phyloP scores from a whole-genome alignment of 1,284 basidiomycete genomes.

The Filobasidium uniguttulatum region DNA sequence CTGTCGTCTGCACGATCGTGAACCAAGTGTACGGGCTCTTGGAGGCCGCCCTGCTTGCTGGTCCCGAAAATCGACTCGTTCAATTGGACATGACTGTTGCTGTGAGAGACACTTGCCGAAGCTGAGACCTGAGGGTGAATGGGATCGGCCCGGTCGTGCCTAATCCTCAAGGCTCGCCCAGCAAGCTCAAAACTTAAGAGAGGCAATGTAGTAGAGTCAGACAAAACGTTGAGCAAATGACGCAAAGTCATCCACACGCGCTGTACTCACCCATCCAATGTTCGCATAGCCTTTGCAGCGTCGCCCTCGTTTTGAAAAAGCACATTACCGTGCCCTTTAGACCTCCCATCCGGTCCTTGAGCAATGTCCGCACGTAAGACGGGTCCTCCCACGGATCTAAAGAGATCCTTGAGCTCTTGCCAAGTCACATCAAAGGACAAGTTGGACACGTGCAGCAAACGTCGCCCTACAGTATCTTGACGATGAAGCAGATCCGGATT shows the following conservation, averaged over 20 bases:
- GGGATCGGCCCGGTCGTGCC: slow-evolving; percentile 25
- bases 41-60: not conserved
- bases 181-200: slow-evolving; percentile 32
- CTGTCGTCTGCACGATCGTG: too few relatives aligned
- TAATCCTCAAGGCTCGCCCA: slow-evolving; percentile 28
- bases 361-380: slow-evolving; percentile 81
- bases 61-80: too few relatives aligned
- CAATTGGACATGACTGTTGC: not conserved
- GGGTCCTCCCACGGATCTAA: slow-evolving; percentile 63
- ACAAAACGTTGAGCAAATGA: not conserved
- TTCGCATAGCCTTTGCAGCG: slow-evolving; percentile 66
- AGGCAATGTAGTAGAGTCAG: slow-evolving; percentile 8
- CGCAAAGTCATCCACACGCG: not conserved
- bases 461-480: slow-evolving; percentile 27
- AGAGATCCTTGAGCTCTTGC: slow-evolving; percentile 92
- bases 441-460: slow-evolving; percentile 56
- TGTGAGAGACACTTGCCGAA: not conserved
- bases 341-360: slow-evolving; percentile 68
- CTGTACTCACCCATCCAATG: slow-evolving; percentile 64
- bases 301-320: slow-evolving; percentile 70
- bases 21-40: slow-evolving; percentile 12
- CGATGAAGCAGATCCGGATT: not conserved
- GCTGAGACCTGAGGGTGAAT: slow-evolving; percentile 1
- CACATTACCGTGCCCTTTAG: slow-evolving; percentile 77
- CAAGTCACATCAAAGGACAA: slow-evolving; percentile 94